These are phyloP conservation scores for Wallacemonas collosoma DNA, from an alignment of 208 protist species.

Conservation along the genomic window DNA sequence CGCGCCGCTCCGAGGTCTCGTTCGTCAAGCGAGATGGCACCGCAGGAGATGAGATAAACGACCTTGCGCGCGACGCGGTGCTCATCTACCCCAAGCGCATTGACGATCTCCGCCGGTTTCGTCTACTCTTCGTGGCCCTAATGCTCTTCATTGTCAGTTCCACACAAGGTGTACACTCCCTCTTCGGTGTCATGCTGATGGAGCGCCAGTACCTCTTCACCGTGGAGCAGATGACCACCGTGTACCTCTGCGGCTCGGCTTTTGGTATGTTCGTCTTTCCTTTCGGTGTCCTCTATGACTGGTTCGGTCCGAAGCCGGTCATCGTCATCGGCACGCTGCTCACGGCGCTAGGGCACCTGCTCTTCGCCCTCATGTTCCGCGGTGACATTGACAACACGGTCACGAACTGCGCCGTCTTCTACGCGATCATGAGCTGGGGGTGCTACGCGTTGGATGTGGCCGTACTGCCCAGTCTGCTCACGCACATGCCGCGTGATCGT, in stretches of 20 bases:
- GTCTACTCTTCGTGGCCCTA: constrained; percentile 33
- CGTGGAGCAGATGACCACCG: constrained; percentile 20
- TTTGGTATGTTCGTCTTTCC: constrained; percentile 31
- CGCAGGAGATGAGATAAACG: background rate
- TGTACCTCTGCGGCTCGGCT: constrained; percentile 29
- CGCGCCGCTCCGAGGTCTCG: background rate
- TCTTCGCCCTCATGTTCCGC: constrained; percentile 46
- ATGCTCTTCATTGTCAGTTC: constrained; percentile 30
- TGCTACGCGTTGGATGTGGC: constrained; percentile 42
- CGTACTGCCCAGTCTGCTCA: constrained; percentile 34
- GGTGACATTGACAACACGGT: constrained; percentile 33
- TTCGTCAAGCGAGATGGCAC: background rate
- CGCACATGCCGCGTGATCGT: constrained; percentile 52
- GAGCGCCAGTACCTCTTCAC: constrained; percentile 25
- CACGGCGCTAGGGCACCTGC: constrained; percentile 25
- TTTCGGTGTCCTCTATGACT: constrained; percentile 45
- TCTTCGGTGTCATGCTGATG: constrained; percentile 35
- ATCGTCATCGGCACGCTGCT: constrained; percentile 19
- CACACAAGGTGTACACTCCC: constrained; percentile 27
- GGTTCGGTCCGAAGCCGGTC: constrained; percentile 26
- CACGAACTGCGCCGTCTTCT: constrained; percentile 35
- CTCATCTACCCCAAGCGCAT: constrained; percentile 38
- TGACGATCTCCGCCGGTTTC: constrained; percentile 37
- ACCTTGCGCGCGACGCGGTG: constrained; percentile 14
- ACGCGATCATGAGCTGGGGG: constrained; percentile 45